Conservation (phyloP, 169 alveolate species). For the Plasmodium coatneyi region DNA sequence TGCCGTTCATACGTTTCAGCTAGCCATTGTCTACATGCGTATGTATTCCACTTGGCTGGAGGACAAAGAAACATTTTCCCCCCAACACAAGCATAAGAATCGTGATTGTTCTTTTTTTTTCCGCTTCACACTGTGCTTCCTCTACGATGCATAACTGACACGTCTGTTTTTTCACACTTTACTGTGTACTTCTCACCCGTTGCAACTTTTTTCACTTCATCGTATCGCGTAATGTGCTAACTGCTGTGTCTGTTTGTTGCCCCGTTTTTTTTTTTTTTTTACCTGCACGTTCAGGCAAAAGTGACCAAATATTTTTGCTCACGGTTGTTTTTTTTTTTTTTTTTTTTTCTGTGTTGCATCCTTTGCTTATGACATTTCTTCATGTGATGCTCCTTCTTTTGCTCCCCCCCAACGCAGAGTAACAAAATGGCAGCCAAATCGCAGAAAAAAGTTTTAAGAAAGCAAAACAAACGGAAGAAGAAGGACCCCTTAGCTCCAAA, state of each 20-base stretch:
- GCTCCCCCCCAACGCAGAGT: neutral
- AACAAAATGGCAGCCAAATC: slow-evolving; percentile 80
- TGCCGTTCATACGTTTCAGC: neutral
- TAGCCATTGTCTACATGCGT: neutral
- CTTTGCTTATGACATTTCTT: neutral
- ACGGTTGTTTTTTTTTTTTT: neutral
- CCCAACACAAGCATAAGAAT: neutral
- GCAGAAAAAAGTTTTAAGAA: slow-evolving; percentile 73
- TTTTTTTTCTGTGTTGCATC: neutral
- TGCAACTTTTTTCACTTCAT: neutral
- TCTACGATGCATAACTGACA: neutral
- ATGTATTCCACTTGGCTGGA: neutral
- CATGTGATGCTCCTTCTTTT: neutral
- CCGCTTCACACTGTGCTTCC: neutral
- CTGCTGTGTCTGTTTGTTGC: neutral
- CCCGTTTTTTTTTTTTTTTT: neutral
- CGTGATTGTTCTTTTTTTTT: neutral
- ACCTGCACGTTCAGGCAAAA: slow-evolving; percentile 2
- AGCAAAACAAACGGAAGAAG: slow-evolving; percentile 79
- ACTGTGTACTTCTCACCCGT: neutral
- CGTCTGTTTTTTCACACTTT: neutral
- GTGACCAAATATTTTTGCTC: neutral
- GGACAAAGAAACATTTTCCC: neutral
- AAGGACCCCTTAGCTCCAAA: slow-evolving; percentile 93
- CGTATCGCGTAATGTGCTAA: neutral